Evolutionary conservation across 768 basidiomycete genomes (phyloP), one percentile per base, ranked within the genome.

Genomic region (Suillus discolor): DNA sequence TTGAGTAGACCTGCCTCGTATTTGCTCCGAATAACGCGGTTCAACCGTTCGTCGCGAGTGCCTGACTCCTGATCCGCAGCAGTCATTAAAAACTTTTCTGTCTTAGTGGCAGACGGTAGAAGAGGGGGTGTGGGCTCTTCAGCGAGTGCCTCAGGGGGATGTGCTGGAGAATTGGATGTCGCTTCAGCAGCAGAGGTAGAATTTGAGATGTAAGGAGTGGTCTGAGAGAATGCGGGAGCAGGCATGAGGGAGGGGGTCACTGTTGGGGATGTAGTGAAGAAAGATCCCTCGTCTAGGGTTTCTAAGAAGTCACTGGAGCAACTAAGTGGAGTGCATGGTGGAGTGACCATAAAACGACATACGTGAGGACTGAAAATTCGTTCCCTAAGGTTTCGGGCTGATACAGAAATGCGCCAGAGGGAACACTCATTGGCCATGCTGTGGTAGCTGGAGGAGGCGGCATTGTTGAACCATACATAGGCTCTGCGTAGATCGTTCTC

Each of bases 41-140:
- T 93, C 61, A 99, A 79, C 1, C 96, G 88, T 70, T 97, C 93
- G 70, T 96, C 92, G 51, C 97, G 83, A 28, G 94, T 91, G 0
- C 96, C 96, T 1, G 91, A 87, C 62, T 92, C 93, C 72, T 97
- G 96, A 76, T 98, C 97, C 0, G 97, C 97, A 4, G 97, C 96
- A 0, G 94, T 96, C 28, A 98, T 81, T 66, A 97, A 82, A 79
- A 96, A 99, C 59, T 84, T 86, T 75, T 99, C 97, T 0, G 94
- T 91, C 73, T 90, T 92, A 1, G 86, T 92, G 16, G 90, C 88
- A 0, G 90, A 85, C 0, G 90, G 90, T 2, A 94, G 82, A 4
- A 92, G 84, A 18, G 79, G 73, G 5, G 85, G 81, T 0, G 81
- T 78, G 2, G 82, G 76, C 41, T 82, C 78, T 49, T 82, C 81